Percentiles rank a stretch among this genome's conserved stretches.
phyloP scores from a whole-genome alignment of 495 filamentous ascomycete species.

The Daldinia decipiens region DNA sequence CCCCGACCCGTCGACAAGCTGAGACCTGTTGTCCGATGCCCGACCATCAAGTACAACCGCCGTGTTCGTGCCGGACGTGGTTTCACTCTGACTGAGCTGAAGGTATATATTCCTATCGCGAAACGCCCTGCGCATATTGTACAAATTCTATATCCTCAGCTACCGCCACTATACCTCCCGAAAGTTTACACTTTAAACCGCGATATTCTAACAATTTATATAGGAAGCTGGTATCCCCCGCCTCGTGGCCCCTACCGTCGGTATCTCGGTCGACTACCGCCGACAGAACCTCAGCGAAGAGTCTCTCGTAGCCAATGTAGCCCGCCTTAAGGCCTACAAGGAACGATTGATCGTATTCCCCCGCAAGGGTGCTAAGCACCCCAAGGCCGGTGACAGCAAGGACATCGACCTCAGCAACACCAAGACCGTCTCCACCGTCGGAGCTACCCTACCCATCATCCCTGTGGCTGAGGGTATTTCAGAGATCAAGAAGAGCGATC shows the following conservation, averaged over 20 bases:
- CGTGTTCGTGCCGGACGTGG: slow-evolving; percentile 95
- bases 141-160: background rate
- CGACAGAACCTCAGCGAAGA: slow-evolving; percentile 96
- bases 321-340: slow-evolving; percentile 95
- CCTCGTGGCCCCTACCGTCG: slow-evolving; percentile 92
- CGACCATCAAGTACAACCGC: slow-evolving; percentile 95
- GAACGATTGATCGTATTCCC: slow-evolving; percentile 96
- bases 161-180: background rate
- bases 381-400: slow-evolving; percentile 88
- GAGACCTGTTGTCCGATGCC: slow-evolving; percentile 93
- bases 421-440: slow-evolving; percentile 72
- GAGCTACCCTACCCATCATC: slow-evolving; percentile 73
- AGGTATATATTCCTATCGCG: slow-evolving; percentile 67
- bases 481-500: slow-evolving; percentile 83
- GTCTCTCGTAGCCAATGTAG: slow-evolving; percentile 90
- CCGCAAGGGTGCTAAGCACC: slow-evolving; percentile 83
- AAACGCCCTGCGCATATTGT: background rate
- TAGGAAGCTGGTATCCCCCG: slow-evolving; percentile 96
- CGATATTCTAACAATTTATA: slow-evolving; percentile 44
- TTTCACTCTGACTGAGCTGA: slow-evolving; percentile 95
- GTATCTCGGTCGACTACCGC: slow-evolving; percentile 95
- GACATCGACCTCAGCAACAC: slow-evolving; percentile 83
- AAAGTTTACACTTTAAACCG: background rate
- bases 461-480: slow-evolving; percentile 69
- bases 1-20: slow-evolving; percentile 98